Evolutionary conservation across 495 filamentous ascomycete genomes (phyloP), one percentile per base, ranked within the genome.

Genomic region (Oidiodendron maius): DNA sequence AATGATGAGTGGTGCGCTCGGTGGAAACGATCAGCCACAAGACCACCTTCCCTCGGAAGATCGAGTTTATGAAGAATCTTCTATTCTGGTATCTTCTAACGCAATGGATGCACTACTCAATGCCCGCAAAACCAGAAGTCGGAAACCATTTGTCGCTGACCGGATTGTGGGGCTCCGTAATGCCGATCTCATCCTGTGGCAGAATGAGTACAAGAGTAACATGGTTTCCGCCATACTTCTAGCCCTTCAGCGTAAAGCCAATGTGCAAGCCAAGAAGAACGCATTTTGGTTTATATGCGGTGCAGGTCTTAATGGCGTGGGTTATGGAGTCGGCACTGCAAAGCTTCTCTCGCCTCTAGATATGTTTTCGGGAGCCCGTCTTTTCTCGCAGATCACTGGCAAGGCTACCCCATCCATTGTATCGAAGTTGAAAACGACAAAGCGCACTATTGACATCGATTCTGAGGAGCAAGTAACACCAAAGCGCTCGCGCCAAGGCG

Each of bases 271-370:
- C n/a, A 82, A 75, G 60, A 75, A 72, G 48, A 82, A 81, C 34
- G 79, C 75, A 5, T 62, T 64, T 16, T 67, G 68, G 40, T 80
- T 71, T 68, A 72, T 81, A 5, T 67, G 64, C 36, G 76, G 74
- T 6, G 44, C 59, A 15, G 79, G 79, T 4, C 71, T 83, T 26
- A 80, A 77, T n/a, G 69, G 68, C 30, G 70, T 85, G 4, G 81
- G 80, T 5, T 25, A 59, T 11, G 74, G 74, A 1, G 40, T 81
- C 9, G 72, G 73, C 13, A 45, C 50, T 2, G 54, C 61, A 0
- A 64, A 60, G 20, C 49, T 69, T 24, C 25, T 53, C 11, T 68
- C 68, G 50, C 77, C 79, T 9, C 61, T 83, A 15, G 60, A 62
- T 13, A 61, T 62, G 22, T 86, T 84, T 62, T 71, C 71, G 3